Evolutionary conservation across 805 yeast genomes (phyloP).

Genomic region (Alloascoidea hylecoeti): DNA sequence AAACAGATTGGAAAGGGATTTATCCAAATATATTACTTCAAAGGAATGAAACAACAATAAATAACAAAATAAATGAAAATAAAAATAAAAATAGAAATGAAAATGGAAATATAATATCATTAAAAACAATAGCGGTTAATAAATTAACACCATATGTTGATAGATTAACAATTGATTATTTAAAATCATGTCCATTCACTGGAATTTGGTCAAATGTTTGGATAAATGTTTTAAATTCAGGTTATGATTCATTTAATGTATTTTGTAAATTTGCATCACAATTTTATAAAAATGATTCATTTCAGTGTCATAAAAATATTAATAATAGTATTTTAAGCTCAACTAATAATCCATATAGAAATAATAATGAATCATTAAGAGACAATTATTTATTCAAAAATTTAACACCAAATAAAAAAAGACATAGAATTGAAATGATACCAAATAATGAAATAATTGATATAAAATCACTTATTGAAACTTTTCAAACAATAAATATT

Average conservation of each 20-base stretch:
- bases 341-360: background rate
- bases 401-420: background rate
- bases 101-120: background rate
- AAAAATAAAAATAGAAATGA: too few species aligned
- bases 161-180: background rate
- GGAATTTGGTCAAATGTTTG: background rate
- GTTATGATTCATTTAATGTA: background rate
- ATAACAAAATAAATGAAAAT: too few species aligned
- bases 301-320: background rate
- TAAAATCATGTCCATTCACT: too few species aligned
- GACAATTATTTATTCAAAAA: background rate
- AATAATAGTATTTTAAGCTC: too few species aligned
- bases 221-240: background rate
- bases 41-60: too few species aligned
- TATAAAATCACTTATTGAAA: too few species aligned
- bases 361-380: too few species aligned
- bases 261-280: background rate
- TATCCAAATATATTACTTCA: background rate
- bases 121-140: background rate
- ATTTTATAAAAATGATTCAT: background rate
- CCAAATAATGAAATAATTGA: background rate
- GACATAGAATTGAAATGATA: background rate
- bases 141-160: background rate
- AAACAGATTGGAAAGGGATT: too few species aligned
- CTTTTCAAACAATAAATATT: background rate